Evolutionary conservation across 164 flowering plant species (phyloP), one percentile per base, ranked within the genome.

Genomic region (Dillenia turbinata): DNA sequence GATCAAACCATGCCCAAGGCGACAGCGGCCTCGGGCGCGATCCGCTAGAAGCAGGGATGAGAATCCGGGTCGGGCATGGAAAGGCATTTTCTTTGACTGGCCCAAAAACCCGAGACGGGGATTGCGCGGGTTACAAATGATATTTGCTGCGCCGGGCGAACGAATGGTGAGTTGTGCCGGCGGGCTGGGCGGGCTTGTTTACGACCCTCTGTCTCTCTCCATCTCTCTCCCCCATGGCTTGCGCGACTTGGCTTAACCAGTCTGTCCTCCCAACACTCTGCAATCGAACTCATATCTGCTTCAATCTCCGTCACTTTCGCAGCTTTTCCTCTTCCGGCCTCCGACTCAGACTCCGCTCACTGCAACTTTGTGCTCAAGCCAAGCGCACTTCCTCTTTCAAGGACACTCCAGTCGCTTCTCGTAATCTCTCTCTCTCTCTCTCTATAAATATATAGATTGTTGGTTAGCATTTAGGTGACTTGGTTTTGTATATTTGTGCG

Each of bases 381-480:
- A 83, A 67, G 60, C 82, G 85, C 64, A 64, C 77, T 10, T 70
- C 50, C 59, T 69, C 71, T 10, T 44, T 62, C 60, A 75, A 78
- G 63, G 71, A 78, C 55, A 77, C 62, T 57, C 73, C 75, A 60
- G 71, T 72, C 0, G 87, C 89, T 66, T 69, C 85, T 26, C 64
- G 92, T 84, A 78, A 72, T 19, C 43, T 16, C 12, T 51, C 6
- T 26, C 50, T 5, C 17, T 61, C n/a, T 17, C 49, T 26, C 46
- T 61, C 26, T 17, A 22, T 24, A 0, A 0, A 40, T 12, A 5
- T 56, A 4, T 56, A 44, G 1, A 40, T 56, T 14, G 17, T 13
- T 47, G 13, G 10, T 9, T 47, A 47, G 1, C 12, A 47, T 47
- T 12, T 50, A 50, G 13, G 15, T 10, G 15, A 50, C 15, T 13